Base-by-base conservation (phyloP, 176 grass and related monocot species). In the Carex cristatella region DNA sequence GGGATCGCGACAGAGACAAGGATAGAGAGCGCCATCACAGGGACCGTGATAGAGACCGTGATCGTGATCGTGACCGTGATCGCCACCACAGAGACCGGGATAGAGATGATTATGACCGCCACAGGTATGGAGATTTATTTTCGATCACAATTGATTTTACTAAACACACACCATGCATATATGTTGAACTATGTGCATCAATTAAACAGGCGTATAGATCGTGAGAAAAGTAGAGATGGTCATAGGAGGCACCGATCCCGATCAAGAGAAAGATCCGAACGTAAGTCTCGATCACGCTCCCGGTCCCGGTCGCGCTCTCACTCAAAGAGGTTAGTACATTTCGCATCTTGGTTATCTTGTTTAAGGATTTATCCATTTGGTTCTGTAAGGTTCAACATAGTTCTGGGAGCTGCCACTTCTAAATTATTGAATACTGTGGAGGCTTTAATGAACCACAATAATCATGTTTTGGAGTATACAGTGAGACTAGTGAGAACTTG, bases 31-130 rank as follows among this genome's bases (percentile, higher is more conserved):
- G 63, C 42, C 81, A 68, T 83, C 81, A 69, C 63, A 83, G 81
- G 46, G 81, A 83, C 81, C 73, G 85, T 1, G 85, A 87, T 12
- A 48, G 78, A 13, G 63, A 86, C 19, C 31, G 75, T 30, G 44
- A 86, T 37, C 30, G 75, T 30, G 84, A 86, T 4, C 60, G 83
- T 30, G 85, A 86, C 10, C 60, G 83, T 30, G 90, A 91, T 71
- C 90, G 87, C 16, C 92, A 92, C 85, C 90, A 92, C 71, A 94
- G 95, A 86, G 94, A 92, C 82, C 81, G 83, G 2, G 95, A 98
- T 65, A 89, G 92, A 88, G 93, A 95, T 88, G 93, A 94, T 14
- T 88, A 86, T 80, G 89, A 93, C 65, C 88, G 86, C 64, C 93
- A 82, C 80, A 84, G 69, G 81, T 88, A 79, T 64, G 70, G 89